phyloP scores from a whole-genome alignment of 2,329 filamentous ascomycete genomes.

The Penicillium sp. region DNA sequence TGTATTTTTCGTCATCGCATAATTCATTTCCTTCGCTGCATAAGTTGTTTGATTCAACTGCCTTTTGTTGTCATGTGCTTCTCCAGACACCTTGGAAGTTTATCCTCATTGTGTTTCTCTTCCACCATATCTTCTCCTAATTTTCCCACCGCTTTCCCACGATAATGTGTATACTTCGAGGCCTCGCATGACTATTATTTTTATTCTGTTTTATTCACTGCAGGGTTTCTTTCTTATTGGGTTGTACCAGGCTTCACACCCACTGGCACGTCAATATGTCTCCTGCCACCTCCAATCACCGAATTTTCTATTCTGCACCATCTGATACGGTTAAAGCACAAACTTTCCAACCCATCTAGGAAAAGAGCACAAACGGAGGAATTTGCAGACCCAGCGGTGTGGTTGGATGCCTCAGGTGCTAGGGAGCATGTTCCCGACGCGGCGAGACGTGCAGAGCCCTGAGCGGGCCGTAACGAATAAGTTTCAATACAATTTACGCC shows the following conservation, averaged over 20 bases:
- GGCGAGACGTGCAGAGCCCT: background rate
- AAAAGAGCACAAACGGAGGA: background rate
- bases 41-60: background rate
- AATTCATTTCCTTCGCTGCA: background rate
- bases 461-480: constrained; percentile 12
- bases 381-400: background rate
- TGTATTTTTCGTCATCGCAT: background rate
- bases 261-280: background rate
- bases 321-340: background rate
- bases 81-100: background rate
- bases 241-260: background rate
- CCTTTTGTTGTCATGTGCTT: background rate
- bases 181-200: background rate
- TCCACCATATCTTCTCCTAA: background rate
- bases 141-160: background rate
- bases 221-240: background rate
- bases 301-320: background rate
- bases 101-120: background rate
- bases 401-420: background rate
- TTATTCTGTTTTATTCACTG: background rate
- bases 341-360: background rate
- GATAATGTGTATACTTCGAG: background rate
- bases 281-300: background rate
- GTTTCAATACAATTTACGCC: constrained; percentile 15
- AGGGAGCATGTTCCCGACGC: background rate